A percentile compares a stretch with the other conserved stretches of the same genome.
These are phyloP conservation scores for Pseudonitzschia pungens DNA, from an alignment of 108 stramenopile species.

Conservation along the genomic window DNA sequence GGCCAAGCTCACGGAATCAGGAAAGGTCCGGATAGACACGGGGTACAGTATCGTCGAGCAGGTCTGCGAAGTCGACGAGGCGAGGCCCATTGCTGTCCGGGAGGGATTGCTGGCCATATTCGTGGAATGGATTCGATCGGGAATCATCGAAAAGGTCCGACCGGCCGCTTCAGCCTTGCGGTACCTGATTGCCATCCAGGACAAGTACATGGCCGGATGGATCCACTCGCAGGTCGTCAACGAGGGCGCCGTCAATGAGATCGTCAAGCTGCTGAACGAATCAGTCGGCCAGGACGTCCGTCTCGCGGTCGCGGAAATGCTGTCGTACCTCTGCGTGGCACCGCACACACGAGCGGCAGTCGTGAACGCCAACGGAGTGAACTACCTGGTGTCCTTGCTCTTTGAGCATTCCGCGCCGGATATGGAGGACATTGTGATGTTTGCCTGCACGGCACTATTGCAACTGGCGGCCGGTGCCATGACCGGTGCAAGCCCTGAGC, in stretches of 20 bases:
- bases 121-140: slow-evolving; percentile 56
- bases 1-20: slow-evolving; percentile 27
- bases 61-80: slow-evolving; percentile 53
- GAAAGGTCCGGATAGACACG: slow-evolving; percentile 9
- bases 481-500: slow-evolving; percentile 25
- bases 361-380: slow-evolving; percentile 49
- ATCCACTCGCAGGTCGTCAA: slow-evolving; percentile 74
- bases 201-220: slow-evolving; percentile 73
- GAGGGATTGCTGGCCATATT: slow-evolving; percentile 56
- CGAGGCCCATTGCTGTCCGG: slow-evolving; percentile 56
- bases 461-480: slow-evolving; percentile 58
- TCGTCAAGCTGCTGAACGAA: slow-evolving; percentile 47
- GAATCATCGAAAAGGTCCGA: slow-evolving; percentile 37
- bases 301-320: slow-evolving; percentile 53
- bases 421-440: slow-evolving; percentile 39
- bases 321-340: slow-evolving; percentile 56
- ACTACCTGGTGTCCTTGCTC: slow-evolving; percentile 49
- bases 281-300: slow-evolving; percentile 45
- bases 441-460: slow-evolving; percentile 55
- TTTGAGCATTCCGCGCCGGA: slow-evolving; percentile 34
- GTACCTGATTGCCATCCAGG: slow-evolving; percentile 49
- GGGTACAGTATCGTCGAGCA: slow-evolving; percentile 53
- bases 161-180: slow-evolving; percentile 53
- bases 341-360: slow-evolving; percentile 68
- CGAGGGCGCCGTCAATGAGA: slow-evolving; percentile 51